phyloP scores from a whole-genome alignment of 257 asterid species.

The Cynanchum wilfordii region DNA sequence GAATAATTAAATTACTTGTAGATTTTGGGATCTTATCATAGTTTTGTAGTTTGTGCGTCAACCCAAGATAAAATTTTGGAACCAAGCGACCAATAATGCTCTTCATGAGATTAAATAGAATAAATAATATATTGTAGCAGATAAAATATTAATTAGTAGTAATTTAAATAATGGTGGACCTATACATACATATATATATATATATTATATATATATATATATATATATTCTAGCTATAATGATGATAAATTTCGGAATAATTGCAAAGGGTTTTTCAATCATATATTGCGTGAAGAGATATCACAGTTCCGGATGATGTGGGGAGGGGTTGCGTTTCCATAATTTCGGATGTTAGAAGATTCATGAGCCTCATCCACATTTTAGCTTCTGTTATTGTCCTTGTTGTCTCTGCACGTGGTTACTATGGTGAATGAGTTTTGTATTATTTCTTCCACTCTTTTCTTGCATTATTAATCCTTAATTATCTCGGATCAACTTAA shows the following conservation, averaged over 20 bases:
- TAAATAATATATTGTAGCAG: background rate
- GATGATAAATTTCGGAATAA: background rate
- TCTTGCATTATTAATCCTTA: too few species aligned
- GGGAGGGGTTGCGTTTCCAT: background rate
- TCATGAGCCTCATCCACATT: background rate
- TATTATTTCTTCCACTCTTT: too few species aligned
- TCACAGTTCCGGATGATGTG: too few species aligned
- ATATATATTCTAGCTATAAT: background rate
- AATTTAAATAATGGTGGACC: background rate
- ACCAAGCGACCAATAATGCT: constrained; percentile 42
- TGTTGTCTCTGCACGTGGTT: background rate
- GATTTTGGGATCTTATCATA: constrained; percentile 15
- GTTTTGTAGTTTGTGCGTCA: constrained; percentile 20
- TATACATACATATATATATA: too few species aligned
- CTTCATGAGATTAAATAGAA: constrained; percentile 7
- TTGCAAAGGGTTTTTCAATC: background rate
- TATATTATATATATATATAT: too few species aligned
- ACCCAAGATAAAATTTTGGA: constrained; percentile 35
- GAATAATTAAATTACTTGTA: constrained; percentile 6
- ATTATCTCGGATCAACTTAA: too few species aligned
- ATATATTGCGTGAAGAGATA: background rate
- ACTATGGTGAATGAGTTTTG: too few species aligned
- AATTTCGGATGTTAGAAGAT: background rate
- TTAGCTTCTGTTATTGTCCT: background rate
- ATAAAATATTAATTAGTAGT: background rate